Percentiles rank a stretch among this genome's conserved stretches.
These are phyloP conservation scores for Colletotrichum magnum DNA, from an alignment of 2,329 filamentous ascomycete species.

Conservation along the genomic window DNA sequence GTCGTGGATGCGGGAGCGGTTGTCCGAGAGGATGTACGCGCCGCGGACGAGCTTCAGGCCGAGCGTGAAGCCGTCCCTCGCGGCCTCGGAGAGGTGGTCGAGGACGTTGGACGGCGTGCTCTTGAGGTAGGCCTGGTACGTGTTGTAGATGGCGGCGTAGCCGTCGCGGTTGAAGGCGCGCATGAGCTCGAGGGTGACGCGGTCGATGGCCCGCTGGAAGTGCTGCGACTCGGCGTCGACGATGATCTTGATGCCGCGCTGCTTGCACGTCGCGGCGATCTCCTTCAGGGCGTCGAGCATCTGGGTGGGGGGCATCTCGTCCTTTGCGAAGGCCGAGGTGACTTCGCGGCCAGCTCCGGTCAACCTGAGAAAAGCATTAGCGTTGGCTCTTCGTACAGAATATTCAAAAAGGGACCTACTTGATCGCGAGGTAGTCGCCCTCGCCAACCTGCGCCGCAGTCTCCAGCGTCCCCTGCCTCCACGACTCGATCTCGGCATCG, in stretches of 20 bases:
- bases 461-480: constrained; percentile 50
- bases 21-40: constrained; percentile 67
- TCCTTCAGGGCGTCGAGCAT: constrained; percentile 58
- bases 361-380: constrained; percentile 46
- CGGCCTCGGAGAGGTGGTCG: constrained; percentile 60
- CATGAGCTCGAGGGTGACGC: constrained; percentile 52
- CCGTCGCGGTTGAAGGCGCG: constrained; percentile 56
- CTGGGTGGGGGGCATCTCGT: constrained; percentile 53
- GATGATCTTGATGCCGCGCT: constrained; percentile 58
- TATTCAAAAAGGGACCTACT: constrained; percentile 47
- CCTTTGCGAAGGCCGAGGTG: constrained; percentile 53
- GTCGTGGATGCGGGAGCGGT: constrained; percentile 64
- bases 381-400: background rate
- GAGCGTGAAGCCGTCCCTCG: constrained; percentile 63
- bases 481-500: constrained; percentile 53
- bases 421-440: constrained; percentile 54
- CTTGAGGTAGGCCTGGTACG: constrained; percentile 71
- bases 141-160: constrained; percentile 59
- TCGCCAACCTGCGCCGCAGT: constrained; percentile 50
- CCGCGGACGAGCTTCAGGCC: constrained; percentile 71
- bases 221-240: constrained; percentile 62
- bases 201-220: constrained; percentile 57
- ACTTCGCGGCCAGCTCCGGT: constrained; percentile 59
- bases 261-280: constrained; percentile 54
- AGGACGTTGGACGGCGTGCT: constrained; percentile 58